These are phyloP conservation scores for Aspergillus candidus DNA, from an alignment of 2,329 filamentous ascomycete species.

Conservation along the genomic window DNA sequence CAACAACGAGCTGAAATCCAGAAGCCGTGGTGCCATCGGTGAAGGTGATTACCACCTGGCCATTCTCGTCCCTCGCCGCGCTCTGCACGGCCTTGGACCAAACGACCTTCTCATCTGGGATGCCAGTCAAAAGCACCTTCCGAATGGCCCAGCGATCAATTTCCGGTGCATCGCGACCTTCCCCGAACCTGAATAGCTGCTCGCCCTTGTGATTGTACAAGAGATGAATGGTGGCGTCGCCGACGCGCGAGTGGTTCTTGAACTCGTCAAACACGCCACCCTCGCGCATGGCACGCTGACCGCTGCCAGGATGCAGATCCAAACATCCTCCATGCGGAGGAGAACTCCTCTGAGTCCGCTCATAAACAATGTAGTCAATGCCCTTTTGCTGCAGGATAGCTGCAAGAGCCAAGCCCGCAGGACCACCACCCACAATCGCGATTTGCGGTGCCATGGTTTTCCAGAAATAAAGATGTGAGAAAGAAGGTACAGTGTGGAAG, in stretches of 20 bases:
- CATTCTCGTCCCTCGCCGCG: no score
- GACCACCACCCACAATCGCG: constrained; percentile 38
- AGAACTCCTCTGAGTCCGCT: neutral
- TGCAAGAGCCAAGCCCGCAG: constrained; percentile 40
- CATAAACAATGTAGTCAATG: constrained; percentile 9
- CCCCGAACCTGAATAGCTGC: constrained; percentile 6
- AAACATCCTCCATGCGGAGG: constrained; percentile 6
- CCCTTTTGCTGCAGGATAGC: constrained; percentile 16
- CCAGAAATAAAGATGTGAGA: no score
- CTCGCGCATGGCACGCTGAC: constrained; percentile 7
- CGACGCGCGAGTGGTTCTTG: constrained; percentile 1
- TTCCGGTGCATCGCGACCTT: constrained; percentile 30
- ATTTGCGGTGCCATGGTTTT: constrained; percentile 26
- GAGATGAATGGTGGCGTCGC: constrained; percentile 1
- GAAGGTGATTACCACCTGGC: no score
- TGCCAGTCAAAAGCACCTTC: constrained; percentile 25
- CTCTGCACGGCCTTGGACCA: no score
- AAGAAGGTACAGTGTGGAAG: no score
- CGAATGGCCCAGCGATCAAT: constrained; percentile 35
- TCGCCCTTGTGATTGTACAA: constrained; percentile 1
- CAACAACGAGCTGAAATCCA: constrained; percentile 43
- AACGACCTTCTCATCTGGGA: constrained; percentile 27
- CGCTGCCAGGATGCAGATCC: constrained; percentile 7
- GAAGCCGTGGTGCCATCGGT: constrained; percentile 24
- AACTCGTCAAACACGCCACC: constrained; percentile 9